phyloP scores from a whole-genome alignment of 805 yeast genomes.

The Saturnispora zaruensis region DNA sequence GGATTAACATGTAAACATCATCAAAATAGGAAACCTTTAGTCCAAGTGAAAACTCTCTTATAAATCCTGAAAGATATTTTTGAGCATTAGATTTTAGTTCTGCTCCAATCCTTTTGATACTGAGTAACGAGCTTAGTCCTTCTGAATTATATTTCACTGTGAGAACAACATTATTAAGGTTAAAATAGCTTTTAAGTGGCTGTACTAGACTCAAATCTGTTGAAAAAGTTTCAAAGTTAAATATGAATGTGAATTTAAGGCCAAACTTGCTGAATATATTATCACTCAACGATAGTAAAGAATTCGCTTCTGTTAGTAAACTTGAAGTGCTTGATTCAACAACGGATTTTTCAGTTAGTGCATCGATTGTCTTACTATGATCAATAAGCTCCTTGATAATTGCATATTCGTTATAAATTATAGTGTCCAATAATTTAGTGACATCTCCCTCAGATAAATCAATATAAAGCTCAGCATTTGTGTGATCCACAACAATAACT shows the following conservation, averaged over 20 bases:
- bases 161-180: not conserved
- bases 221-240: not conserved
- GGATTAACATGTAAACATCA: not conserved
- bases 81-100: not conserved
- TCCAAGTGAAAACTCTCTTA: not conserved
- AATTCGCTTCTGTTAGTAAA: not conserved
- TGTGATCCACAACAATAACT: constrained; percentile 14
- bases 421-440: constrained; percentile 15
- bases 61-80: constrained; percentile 4
- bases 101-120: not conserved
- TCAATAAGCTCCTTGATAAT: constrained; percentile 17
- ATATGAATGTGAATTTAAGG: not conserved
- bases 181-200: not conserved
- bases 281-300: not conserved
- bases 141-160: not conserved
- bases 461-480: constrained; percentile 13
- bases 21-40: not conserved
- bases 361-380: not conserved
- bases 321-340: not conserved
- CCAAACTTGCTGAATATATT: constrained; percentile 4
- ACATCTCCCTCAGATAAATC: constrained; percentile 20
- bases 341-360: not conserved
- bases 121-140: constrained; percentile 1
- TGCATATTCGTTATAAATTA: constrained; percentile 20
- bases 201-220: constrained; percentile 3